Evolutionary conservation across 495 filamentous ascomycete genomes (phyloP), one percentile per base, ranked within the genome.

Genomic region (Xylaria nigripes): DNA sequence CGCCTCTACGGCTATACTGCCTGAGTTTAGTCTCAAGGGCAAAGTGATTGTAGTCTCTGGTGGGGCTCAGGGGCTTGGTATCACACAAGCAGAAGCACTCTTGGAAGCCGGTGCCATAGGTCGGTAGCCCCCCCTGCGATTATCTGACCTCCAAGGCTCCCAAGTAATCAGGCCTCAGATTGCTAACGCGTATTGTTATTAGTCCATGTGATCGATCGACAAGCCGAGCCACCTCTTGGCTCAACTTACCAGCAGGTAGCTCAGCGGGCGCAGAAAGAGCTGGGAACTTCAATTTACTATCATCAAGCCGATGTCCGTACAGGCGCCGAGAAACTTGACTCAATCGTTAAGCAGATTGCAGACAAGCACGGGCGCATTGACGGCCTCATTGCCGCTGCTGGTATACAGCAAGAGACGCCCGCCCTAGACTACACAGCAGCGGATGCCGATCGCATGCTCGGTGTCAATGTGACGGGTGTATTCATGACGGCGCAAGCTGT

Each of bases 41-140:
- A 90, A 86, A 61, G 85, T 94, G 7, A 76, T 94, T 32, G 63
- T 87, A 24, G 83, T 95, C 6, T 87, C 86, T 2, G 90, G 90
- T 25, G 90, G 80, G 50, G 90, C 81, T 2, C 81, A 87, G 54
- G 90, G 90, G 1, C 72, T 94, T 16, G 89, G 89, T 45, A 70
- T 95, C 15, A 83, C 82, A 8, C 87, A 90, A 65, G 85, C 86
- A 43, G 83, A 90, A 63, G 88, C 84, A 8, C 70, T 92, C n/a
- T 71, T 91, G 18, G 86, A 90, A 70, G 86, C 87, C 15, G 87
- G 88, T 25, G 87, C 86, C 21, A 85, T 68, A 34, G 82, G 68
- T 71, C 60, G 34, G 59, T 54, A 19, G 18, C 41, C 21, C 44
- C 41, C n/a, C 5, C 21, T n/a, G n/a, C n/a, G 3, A 42, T 30